Evolutionary conservation across 2,329 filamentous ascomycete species (phyloP).

Genomic region (Pseudocercospora vitis): DNA sequence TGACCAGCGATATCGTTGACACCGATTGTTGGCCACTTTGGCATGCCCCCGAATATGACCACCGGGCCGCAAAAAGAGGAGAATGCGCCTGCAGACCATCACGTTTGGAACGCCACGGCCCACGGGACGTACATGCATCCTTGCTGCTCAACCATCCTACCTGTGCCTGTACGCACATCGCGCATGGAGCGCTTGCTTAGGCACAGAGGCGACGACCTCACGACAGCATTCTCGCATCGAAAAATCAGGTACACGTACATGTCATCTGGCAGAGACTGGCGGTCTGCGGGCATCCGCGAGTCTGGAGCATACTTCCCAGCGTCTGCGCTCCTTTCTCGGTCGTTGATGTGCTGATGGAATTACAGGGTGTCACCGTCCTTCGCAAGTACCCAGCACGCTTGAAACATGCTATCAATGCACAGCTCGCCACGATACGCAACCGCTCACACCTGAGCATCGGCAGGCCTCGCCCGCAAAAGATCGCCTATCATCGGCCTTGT

Average conservation of each 20-base stretch:
- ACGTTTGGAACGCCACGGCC: slow-evolving; percentile 1
- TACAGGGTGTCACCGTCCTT: neutral
- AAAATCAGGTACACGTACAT: neutral
- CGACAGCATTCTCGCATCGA: too few relatives aligned
- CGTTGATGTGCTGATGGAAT: neutral
- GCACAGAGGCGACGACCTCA: too few relatives aligned
- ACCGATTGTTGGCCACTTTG: too few relatives aligned
- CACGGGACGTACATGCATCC: too few relatives aligned
- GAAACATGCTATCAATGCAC: neutral
- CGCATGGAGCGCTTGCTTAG: too few relatives aligned
- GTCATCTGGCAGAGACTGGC: neutral
- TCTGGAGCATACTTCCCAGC: neutral
- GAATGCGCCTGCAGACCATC: neutral
- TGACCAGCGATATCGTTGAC: too few relatives aligned
- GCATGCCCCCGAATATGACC: neutral
- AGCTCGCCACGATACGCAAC: neutral
- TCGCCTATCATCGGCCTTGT: neutral
- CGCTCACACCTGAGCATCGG: neutral
- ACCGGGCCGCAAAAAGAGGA: neutral
- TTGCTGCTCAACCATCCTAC: neutral
- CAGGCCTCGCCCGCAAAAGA: neutral
- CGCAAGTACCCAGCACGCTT: neutral
- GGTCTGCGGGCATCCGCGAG: slow-evolving; percentile 17
- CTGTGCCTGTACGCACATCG: neutral
- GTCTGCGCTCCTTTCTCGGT: neutral